A percentile compares a stretch with the other conserved stretches of the same genome.
Conservation (phyloP, 768 basidiomycete genomes). For the Mycena polygramma region DNA sequence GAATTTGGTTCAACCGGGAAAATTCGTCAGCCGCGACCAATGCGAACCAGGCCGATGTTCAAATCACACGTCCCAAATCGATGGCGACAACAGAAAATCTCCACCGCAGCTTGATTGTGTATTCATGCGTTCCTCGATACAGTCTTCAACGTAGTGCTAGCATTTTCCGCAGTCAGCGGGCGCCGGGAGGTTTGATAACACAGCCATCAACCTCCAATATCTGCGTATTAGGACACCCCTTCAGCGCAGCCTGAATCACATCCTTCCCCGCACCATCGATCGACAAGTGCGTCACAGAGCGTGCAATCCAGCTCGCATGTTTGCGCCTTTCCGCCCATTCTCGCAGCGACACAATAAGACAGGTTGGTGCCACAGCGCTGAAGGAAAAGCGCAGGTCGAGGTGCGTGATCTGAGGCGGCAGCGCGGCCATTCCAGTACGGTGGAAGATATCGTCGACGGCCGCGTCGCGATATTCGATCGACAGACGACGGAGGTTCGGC, state of each 20-base stretch:
- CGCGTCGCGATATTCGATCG: slow-evolving; percentile 29
- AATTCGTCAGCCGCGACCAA: too few relatives aligned
- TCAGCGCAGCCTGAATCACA: not conserved
- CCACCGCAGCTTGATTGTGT: too few relatives aligned
- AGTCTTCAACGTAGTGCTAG: too few relatives aligned
- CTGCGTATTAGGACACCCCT: slow-evolving; percentile 6
- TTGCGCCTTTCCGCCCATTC: not conserved
- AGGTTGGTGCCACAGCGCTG: not conserved
- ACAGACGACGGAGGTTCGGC: slow-evolving; percentile 31
- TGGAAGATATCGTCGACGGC: slow-evolving; percentile 28
- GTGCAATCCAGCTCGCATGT: not conserved
- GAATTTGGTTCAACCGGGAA: too few relatives aligned
- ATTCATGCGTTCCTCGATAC: too few relatives aligned
- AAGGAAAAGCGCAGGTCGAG: slow-evolving; percentile 24
- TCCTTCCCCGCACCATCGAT: slow-evolving; percentile 15
- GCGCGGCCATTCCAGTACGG: slow-evolving; percentile 1
- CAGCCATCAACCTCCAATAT: not conserved
- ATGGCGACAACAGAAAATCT: too few relatives aligned
- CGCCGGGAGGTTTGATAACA: too few relatives aligned
- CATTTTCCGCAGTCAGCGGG: too few relatives aligned
- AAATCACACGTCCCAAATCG: too few relatives aligned
- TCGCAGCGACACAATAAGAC: slow-evolving; percentile 10
- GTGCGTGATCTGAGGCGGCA: slow-evolving; percentile 19
- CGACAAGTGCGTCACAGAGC: not conserved
- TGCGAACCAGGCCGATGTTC: too few relatives aligned